Percentiles rank a stretch among this genome's conserved stretches.
These are phyloP conservation scores for Castanopsis chinensis DNA, from an alignment of 306 rosid genomes.

Conservation along the genomic window DNA sequence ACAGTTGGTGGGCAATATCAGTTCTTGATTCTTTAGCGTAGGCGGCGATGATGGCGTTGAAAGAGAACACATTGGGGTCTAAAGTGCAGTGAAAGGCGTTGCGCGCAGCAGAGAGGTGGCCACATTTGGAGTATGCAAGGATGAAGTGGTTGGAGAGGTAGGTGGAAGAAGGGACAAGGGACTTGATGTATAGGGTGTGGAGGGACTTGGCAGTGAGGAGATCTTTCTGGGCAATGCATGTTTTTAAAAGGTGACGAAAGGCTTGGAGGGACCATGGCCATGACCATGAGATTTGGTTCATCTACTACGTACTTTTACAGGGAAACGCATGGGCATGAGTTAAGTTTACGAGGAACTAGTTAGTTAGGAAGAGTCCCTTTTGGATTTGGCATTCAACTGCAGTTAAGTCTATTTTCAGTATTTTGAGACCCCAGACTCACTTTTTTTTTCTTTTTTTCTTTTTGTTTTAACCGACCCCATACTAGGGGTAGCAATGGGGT, in stretches of 20 bases:
- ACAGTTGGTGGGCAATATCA: slow-evolving; percentile 36
- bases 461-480: too few relatives aligned
- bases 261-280: slow-evolving; percentile 31
- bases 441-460: too few relatives aligned
- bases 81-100: slow-evolving; percentile 31
- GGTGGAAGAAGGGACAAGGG: slow-evolving; percentile 46
- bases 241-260: slow-evolving; percentile 50
- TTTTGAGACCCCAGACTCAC: too few relatives aligned
- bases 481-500: too few relatives aligned
- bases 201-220: slow-evolving; percentile 42
- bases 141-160: slow-evolving; percentile 53
- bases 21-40: slow-evolving; percentile 24
- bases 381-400: too few relatives aligned
- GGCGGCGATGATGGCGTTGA: slow-evolving; percentile 39
- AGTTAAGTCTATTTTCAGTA: too few relatives aligned
- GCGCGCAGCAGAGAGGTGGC: slow-evolving; percentile 35
- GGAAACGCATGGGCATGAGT: too few relatives aligned
- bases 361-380: too few relatives aligned
- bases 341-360: too few relatives aligned
- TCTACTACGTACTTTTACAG: slow-evolving; percentile 7
- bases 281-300: slow-evolving; percentile 37
- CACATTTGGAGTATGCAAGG: slow-evolving; percentile 51
- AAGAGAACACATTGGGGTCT: slow-evolving; percentile 47
- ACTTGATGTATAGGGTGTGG: slow-evolving; percentile 43
- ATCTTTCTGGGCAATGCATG: slow-evolving; percentile 48